Conservation (phyloP, 2,329 filamentous ascomycete species). For the Mycosphaerella arachidis region DNA sequence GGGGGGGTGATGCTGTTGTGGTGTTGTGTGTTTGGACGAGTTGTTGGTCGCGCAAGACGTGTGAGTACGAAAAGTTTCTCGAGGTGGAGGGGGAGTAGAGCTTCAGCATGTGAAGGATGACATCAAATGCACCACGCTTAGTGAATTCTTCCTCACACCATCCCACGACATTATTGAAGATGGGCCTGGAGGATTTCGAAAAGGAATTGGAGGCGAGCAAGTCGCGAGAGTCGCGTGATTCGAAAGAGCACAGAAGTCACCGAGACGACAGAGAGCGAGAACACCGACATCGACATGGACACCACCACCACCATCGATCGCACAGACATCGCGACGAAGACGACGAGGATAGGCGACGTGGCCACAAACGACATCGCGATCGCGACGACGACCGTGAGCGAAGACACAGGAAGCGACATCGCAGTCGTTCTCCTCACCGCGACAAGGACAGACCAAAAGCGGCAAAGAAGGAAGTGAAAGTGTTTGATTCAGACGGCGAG, state of each 20-base stretch:
- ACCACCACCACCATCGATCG: slow-evolving; percentile 38
- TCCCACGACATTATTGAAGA: slow-evolving; percentile 26
- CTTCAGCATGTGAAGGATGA: slow-evolving; percentile 9
- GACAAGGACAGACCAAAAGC: slow-evolving; percentile 27
- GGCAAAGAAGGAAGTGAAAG: slow-evolving; percentile 26
- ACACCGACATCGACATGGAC: slow-evolving; percentile 21
- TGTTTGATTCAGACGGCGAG: slow-evolving; percentile 26
- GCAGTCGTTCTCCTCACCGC: slow-evolving; percentile 31
- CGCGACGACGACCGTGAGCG: slow-evolving; percentile 38
- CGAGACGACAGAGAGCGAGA: slow-evolving; percentile 38
- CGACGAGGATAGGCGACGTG: slow-evolving; percentile 43
- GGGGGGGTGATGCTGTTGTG: not conserved
- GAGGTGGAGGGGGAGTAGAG: not conserved
- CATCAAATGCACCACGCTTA: not conserved
- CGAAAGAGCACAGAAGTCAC: slow-evolving; percentile 49
- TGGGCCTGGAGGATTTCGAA: slow-evolving; percentile 71
- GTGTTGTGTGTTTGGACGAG: not conserved
- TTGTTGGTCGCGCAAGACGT: not conserved
- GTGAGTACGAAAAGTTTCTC: slow-evolving; percentile 7
- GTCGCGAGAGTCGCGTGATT: slow-evolving; percentile 46
- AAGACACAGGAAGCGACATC: slow-evolving; percentile 26
- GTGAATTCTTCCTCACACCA: not conserved
- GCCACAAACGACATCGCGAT: slow-evolving; percentile 46
- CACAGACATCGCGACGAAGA: slow-evolving; percentile 40
- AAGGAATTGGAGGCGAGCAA: slow-evolving; percentile 66